Percentiles rank a stretch among this genome's conserved stretches.
Evolutionary conservation across 306 rosid species (phyloP).

Genomic region (Cicer yamashitae): DNA sequence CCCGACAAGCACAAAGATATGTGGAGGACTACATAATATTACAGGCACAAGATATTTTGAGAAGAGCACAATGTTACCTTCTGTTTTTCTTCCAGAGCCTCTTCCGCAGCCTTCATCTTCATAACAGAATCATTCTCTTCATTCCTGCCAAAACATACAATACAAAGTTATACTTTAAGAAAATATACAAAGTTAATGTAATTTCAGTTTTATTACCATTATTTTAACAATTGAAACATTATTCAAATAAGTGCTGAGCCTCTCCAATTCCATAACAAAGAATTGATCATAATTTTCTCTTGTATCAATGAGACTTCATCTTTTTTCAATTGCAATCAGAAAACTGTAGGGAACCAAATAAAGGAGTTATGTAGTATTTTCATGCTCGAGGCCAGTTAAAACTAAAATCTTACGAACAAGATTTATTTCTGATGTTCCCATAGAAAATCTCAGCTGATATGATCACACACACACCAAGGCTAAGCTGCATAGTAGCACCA

Average conservation of each 20-base stretch:
- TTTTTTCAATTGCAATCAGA: slow-evolving; percentile 19
- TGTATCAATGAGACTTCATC: not conserved
- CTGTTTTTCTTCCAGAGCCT: slow-evolving; percentile 77
- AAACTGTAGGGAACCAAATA: not conserved
- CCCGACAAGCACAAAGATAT: slow-evolving; percentile 2
- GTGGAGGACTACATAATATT: slow-evolving; percentile 2
- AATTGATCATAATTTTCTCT: slow-evolving; percentile 15
- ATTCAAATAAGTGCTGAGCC: slow-evolving; percentile 11
- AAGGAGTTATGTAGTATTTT: slow-evolving; percentile 6
- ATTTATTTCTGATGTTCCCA: slow-evolving; percentile 2
- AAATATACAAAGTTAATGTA: slow-evolving; percentile 11
- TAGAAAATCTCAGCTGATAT: not conserved
- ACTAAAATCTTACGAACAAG: not conserved
- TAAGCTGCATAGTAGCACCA: not conserved
- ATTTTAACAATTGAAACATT: slow-evolving; percentile 2
- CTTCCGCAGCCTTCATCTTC: slow-evolving; percentile 89
- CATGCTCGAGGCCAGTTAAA: slow-evolving; percentile 18
- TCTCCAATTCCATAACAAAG: not conserved
- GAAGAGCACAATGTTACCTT: slow-evolving; percentile 60
- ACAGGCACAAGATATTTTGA: slow-evolving; percentile 11
- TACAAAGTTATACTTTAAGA: not conserved
- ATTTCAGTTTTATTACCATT: slow-evolving; percentile 28
- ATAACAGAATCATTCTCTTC: slow-evolving; percentile 77
- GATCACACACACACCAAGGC: not conserved
- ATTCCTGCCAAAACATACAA: slow-evolving; percentile 61